Evolutionary conservation across 768 basidiomycete genomes (phyloP).

Genomic region (Thelephora ganbajun): DNA sequence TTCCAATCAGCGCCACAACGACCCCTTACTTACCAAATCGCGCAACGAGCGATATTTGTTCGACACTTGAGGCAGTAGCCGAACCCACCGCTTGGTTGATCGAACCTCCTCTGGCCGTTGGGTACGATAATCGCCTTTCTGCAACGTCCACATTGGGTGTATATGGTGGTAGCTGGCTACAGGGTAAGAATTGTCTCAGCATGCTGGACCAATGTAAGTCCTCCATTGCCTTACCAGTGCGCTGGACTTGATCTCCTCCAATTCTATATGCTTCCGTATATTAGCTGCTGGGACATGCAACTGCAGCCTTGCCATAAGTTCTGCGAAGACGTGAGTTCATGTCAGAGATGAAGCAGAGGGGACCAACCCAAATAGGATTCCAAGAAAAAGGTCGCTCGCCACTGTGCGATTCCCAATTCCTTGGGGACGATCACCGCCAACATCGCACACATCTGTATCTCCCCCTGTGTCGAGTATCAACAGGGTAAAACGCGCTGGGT

Average conservation of each 20-base stretch:
- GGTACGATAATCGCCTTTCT: conserved; percentile 40
- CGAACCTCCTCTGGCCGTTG: not conserved
- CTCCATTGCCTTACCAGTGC: conserved; percentile 34
- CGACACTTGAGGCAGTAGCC: conserved; percentile 47
- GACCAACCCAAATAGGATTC: conserved; percentile 62
- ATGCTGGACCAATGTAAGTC: no score
- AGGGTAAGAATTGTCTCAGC: not conserved
- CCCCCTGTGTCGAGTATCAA: conserved; percentile 34
- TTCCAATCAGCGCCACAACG: conserved; percentile 3
- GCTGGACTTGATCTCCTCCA: conserved; percentile 34
- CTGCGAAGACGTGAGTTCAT: conserved; percentile 20
- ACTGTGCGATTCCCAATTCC: conserved; percentile 37
- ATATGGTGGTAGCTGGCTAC: conserved; percentile 62
- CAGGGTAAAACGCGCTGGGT: conserved; percentile 3
- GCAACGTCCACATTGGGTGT: conserved; percentile 58
- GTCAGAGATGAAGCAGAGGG: not conserved
- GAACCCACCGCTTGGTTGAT: conserved; percentile 25
- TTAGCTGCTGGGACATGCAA: conserved; percentile 61
- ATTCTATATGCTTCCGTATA: conserved; percentile 47
- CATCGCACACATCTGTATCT: conserved; percentile 72
- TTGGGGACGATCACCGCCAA: conserved; percentile 44
- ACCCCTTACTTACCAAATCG: conserved; percentile 49
- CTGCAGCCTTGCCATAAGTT: conserved; percentile 45
- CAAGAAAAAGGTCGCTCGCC: conserved; percentile 37
- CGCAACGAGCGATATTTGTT: conserved; percentile 31